phyloP scores from a whole-genome alignment of 2,329 filamentous ascomycete species.

The Alternaria postmessia region DNA sequence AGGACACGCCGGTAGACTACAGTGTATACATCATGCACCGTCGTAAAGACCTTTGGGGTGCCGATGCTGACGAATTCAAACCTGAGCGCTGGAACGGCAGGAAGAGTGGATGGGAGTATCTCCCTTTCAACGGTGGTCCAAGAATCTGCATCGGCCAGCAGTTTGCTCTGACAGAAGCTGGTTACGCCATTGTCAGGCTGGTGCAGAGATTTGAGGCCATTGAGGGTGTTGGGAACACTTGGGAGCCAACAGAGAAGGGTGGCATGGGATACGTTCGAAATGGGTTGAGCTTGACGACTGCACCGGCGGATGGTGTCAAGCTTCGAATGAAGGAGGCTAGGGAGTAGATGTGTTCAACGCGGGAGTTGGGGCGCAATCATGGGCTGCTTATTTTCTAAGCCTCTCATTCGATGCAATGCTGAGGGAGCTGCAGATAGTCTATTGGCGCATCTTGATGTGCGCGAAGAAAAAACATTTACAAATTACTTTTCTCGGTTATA shows the following conservation, averaged over 20 bases:
- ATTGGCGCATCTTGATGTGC: background rate
- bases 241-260: conserved; percentile 35
- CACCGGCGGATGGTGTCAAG: conserved; percentile 45
- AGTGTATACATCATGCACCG: conserved; percentile 45
- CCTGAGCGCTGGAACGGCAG: conserved; percentile 49
- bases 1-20: conserved; percentile 40
- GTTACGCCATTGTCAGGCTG: conserved; percentile 38
- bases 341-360: conserved; percentile 9
- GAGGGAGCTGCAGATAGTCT: background rate
- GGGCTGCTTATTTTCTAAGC: background rate
- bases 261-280: conserved; percentile 35
- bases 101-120: conserved; percentile 41
- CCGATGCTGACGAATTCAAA: conserved; percentile 47
- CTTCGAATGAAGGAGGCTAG: conserved; percentile 43
- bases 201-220: conserved; percentile 41
- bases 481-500: background rate
- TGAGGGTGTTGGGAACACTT: conserved; percentile 36
- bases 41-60: conserved; percentile 48
- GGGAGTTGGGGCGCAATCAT: background rate
- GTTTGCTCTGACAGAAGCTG: conserved; percentile 44
- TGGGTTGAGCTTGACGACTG: conserved; percentile 34
- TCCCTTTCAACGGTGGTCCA: conserved; percentile 47
- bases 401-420: background rate
- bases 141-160: conserved; percentile 46
- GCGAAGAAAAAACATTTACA: background rate